phyloP scores from a whole-genome alignment of 495 filamentous ascomycete species.

The Penicillium odoratum region DNA sequence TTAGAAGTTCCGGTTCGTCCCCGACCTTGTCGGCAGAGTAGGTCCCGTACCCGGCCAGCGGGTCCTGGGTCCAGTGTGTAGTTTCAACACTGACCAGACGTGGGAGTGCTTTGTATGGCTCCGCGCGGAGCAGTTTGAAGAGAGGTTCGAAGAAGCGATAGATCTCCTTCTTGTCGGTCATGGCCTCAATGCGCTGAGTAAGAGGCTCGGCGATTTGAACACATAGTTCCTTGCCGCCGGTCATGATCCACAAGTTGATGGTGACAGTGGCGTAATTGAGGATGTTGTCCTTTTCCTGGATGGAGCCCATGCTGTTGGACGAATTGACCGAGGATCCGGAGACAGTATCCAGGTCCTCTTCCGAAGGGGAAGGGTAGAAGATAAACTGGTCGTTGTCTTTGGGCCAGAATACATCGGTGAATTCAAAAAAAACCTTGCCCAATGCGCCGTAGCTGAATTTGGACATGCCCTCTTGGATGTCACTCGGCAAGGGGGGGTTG shows the following conservation, averaged over 20 bases:
- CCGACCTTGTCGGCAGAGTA: conserved; percentile 30
- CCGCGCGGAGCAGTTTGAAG: conserved; percentile 25
- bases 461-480: conserved; percentile 25
- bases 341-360: conserved; percentile 9
- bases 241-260: conserved; percentile 29
- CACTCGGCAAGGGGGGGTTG: conserved; percentile 26
- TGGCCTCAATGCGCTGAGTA: conserved; percentile 27
- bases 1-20: conserved; percentile 21
- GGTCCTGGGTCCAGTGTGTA: conserved; percentile 30
- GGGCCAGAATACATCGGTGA: conserved; percentile 26
- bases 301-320: conserved; percentile 14
- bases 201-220: conserved; percentile 29
- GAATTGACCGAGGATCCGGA: conserved; percentile 20
- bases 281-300: conserved; percentile 24
- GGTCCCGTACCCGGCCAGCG: conserved; percentile 24
- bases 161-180: conserved; percentile 22
- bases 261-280: conserved; percentile 29
- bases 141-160: conserved; percentile 28
- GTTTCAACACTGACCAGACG: conserved; percentile 25
- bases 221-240: conserved; percentile 25
- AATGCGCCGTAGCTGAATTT: conserved; percentile 25
- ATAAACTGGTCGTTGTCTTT: conserved; percentile 31
- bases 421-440: conserved; percentile 30
- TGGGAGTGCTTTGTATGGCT: conserved; percentile 27
- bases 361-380: conserved; percentile 26